phyloP scores from a whole-genome alignment of 2,329 filamentous ascomycete genomes.

The Colletotrichum sp. region DNA sequence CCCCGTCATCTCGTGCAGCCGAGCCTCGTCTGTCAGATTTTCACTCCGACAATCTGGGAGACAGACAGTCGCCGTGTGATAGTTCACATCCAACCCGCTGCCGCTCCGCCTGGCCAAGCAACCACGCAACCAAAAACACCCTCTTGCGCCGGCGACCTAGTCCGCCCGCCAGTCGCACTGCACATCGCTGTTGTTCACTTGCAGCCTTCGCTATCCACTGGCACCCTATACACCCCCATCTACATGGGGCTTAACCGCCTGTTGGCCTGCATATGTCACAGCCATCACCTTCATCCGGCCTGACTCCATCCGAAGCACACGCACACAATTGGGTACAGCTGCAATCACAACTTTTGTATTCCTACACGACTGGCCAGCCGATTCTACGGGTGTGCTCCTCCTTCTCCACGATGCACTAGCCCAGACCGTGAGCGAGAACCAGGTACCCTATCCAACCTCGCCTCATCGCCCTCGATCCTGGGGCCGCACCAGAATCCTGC shows the following conservation, averaged over 20 bases:
- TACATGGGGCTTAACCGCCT: not conserved
- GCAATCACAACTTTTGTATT: not conserved
- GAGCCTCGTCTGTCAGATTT: constrained; percentile 16
- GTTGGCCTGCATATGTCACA: constrained; percentile 8
- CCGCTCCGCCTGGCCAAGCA: not conserved
- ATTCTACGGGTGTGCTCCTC: not conserved
- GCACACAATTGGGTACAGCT: not conserved
- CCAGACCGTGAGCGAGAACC: not conserved
- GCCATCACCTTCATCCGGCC: not conserved
- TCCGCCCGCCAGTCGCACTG: not conserved
- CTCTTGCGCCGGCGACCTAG: not conserved
- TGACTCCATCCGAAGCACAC: not conserved
- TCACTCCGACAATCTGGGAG: constrained; percentile 17
- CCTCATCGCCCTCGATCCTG: not conserved
- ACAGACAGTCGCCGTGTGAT: constrained; percentile 3
- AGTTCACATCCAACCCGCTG: not conserved
- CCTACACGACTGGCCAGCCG: not conserved
- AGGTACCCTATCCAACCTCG: not conserved
- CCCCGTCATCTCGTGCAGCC: constrained; percentile 14
- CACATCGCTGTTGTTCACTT: constrained; percentile 14
- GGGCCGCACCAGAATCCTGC: not conserved
- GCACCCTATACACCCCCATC: not conserved
- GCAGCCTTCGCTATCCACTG: not conserved
- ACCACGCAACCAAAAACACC: not conserved
- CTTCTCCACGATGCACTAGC: not conserved